Base-by-base conservation (phyloP, 1,284 basidiomycete genomes). In the Papiliotrema laurentii region DNA sequence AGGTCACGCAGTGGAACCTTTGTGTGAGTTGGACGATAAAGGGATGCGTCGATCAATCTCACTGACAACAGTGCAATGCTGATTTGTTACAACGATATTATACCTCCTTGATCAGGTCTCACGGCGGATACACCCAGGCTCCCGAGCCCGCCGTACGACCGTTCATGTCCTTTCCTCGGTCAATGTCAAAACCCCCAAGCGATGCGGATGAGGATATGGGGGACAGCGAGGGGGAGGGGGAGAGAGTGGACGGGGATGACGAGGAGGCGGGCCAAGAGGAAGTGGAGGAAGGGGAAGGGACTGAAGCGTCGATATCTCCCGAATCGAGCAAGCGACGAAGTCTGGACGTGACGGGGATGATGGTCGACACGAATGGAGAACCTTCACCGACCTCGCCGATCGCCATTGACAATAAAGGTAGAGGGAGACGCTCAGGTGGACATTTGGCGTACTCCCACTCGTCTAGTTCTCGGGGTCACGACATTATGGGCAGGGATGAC, bases 1-100 rank as follows among this genome's bases (percentile, higher is more conserved):
- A 80, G 53, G 84, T 85, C 66, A 89, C 93, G 47, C 88, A 93
- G 66, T 97, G 92, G 92, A 81, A 84, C 58, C 78, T 97, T 60
- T 88, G 84, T 78, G 91, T 94, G 71, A 81, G 89, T 75, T 10
- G 25, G 27, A 5, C 31, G 9, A 33, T 11, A 4, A n/a, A 33
- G 3, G 3, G 22, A 14, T 19, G 18, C 36, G 24, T 19, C 36
- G 21, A 28, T 25, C n/a, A 11, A 14, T 24, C 5, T 42, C 25
- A 25, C 30, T 3, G 19, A 16, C 27, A 5, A 7, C 60, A 75
- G 73, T 74, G 72, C 58, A 69, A 69, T 31, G 66, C 69, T 1
- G 70, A 73, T 35, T 57, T 73, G 18, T 53, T 75, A 1, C 74
- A 75, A 43, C 58, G 66, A 19, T 75, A 75, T 51, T 75, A 75